Conservation (phyloP, 306 rosid genomes). For the Dryas alaskensis region DNA sequence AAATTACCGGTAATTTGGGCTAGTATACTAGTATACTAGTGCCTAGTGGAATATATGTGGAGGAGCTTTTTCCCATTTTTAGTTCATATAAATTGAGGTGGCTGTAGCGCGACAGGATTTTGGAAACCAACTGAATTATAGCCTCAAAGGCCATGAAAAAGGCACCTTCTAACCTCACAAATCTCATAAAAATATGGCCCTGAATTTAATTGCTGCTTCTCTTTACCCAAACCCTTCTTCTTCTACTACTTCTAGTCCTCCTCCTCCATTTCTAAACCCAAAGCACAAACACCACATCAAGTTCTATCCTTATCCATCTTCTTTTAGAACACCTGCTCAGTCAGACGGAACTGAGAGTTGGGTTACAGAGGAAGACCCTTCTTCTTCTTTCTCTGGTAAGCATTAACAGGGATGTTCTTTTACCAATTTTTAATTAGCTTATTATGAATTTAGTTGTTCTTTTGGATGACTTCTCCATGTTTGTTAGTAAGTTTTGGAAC, state of each 20-base stretch:
- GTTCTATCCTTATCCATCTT: conserved; percentile 29
- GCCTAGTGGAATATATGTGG: conserved; percentile 20
- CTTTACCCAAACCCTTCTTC: conserved; percentile 40
- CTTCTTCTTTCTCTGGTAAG: conserved; percentile 54
- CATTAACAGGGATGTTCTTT: neutral
- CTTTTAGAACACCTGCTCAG: conserved; percentile 48
- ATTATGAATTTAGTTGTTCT: neutral
- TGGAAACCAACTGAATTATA: conserved; percentile 6
- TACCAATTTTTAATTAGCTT: neutral
- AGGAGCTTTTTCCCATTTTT: conserved; percentile 16
- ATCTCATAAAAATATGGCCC: conserved; percentile 49
- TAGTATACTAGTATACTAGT: too few relatives aligned
- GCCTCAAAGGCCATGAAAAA: conserved; percentile 20
- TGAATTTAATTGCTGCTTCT: conserved; percentile 47
- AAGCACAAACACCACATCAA: conserved; percentile 41
- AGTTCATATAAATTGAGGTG: conserved; percentile 7
- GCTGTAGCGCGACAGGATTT: neutral
- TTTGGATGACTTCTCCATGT: neutral
- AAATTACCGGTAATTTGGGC: too few relatives aligned
- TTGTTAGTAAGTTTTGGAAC: neutral
- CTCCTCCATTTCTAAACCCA: conserved; percentile 26
- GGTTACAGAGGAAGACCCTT: conserved; percentile 44
- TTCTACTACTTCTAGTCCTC: conserved; percentile 8
- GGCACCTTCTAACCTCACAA: neutral
- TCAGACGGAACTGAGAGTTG: conserved; percentile 57